These are phyloP conservation scores for Tolypocladium album DNA, from an alignment of 2,329 filamentous ascomycete species.

Conservation along the genomic window DNA sequence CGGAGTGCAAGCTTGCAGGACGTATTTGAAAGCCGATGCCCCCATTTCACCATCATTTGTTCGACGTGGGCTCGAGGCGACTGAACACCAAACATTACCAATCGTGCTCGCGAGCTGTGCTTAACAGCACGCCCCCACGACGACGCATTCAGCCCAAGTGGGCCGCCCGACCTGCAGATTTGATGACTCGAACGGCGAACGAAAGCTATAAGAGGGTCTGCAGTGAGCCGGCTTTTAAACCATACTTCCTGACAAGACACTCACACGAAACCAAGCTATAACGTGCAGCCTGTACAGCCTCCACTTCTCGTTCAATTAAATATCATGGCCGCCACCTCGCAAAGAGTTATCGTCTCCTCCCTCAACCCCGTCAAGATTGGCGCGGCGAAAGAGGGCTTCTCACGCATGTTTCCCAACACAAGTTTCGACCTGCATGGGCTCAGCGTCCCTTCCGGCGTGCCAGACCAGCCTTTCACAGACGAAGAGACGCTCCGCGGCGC, in stretches of 20 bases:
- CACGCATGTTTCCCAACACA: constrained; percentile 19
- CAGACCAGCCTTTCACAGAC: constrained; percentile 28
- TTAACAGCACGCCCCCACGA: too few relatives aligned
- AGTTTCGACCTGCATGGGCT: constrained; percentile 14
- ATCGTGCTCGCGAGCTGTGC: not conserved
- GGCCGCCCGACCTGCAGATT: not conserved
- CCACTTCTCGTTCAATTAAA: not conserved
- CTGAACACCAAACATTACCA: too few relatives aligned
- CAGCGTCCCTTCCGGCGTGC: constrained; percentile 25
- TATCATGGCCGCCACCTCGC: not conserved
- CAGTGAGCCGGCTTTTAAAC: not conserved
- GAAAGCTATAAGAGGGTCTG: not conserved
- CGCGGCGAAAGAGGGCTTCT: constrained; percentile 24
- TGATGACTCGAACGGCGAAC: not conserved
- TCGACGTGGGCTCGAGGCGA: too few relatives aligned
- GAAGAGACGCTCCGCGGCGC: constrained; percentile 26
- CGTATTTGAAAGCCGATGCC: too few relatives aligned
- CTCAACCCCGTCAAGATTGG: constrained; percentile 28
- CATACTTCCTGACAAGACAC: not conserved
- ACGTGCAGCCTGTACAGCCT: not conserved
- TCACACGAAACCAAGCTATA: not conserved
- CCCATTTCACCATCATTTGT: too few relatives aligned
- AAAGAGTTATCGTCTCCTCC: constrained; percentile 22
- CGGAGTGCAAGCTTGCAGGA: too few relatives aligned
- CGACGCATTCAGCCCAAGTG: too few relatives aligned